Percentiles rank a stretch among this genome's conserved stretches.
These are phyloP conservation scores for Metarhizium brunneum DNA, from an alignment of 2,329 filamentous ascomycete genomes.

Conservation along the genomic window DNA sequence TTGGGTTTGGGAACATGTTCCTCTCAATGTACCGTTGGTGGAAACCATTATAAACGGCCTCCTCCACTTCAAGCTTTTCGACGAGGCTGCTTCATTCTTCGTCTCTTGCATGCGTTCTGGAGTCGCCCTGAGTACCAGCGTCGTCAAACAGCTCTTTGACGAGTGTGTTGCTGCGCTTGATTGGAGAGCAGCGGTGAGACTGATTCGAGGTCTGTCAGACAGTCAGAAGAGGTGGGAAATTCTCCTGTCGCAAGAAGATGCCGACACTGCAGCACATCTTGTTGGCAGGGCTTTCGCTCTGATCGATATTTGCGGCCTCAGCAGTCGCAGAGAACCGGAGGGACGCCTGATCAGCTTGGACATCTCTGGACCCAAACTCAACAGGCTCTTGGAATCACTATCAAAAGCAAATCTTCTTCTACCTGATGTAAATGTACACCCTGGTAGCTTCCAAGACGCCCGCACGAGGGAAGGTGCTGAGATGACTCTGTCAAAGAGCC, in stretches of 20 bases:
- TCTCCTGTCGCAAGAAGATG: slow-evolving; percentile 14
- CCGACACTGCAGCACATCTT: slow-evolving; percentile 15
- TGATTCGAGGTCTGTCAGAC: slow-evolving; percentile 20
- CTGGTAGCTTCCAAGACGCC: neutral
- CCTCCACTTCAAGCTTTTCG: slow-evolving; percentile 35
- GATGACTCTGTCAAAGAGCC: slow-evolving; percentile 12
- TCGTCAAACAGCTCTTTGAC: slow-evolving; percentile 30
- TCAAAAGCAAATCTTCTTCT: slow-evolving; percentile 8
- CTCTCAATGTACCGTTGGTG: slow-evolving; percentile 28
- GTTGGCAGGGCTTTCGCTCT: slow-evolving; percentile 23
- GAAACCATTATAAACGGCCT: slow-evolving; percentile 39
- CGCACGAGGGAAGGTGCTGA: neutral
- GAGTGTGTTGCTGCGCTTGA: slow-evolving; percentile 32
- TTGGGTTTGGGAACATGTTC: slow-evolving; percentile 30
- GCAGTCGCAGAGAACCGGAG: neutral
- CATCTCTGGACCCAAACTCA: slow-evolving; percentile 14
- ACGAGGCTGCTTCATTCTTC: slow-evolving; percentile 34
- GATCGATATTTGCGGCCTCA: slow-evolving; percentile 27
- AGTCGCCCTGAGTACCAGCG: slow-evolving; percentile 20
- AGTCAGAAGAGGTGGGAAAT: slow-evolving; percentile 16
- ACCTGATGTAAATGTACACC: neutral
- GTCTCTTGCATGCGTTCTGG: slow-evolving; percentile 27
- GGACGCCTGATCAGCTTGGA: slow-evolving; percentile 16
- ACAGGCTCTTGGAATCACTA: slow-evolving; percentile 15
- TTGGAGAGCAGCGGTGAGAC: slow-evolving; percentile 23